Conservation (phyloP, 1,284 basidiomycete species). For the Ustilago curta region DNA sequence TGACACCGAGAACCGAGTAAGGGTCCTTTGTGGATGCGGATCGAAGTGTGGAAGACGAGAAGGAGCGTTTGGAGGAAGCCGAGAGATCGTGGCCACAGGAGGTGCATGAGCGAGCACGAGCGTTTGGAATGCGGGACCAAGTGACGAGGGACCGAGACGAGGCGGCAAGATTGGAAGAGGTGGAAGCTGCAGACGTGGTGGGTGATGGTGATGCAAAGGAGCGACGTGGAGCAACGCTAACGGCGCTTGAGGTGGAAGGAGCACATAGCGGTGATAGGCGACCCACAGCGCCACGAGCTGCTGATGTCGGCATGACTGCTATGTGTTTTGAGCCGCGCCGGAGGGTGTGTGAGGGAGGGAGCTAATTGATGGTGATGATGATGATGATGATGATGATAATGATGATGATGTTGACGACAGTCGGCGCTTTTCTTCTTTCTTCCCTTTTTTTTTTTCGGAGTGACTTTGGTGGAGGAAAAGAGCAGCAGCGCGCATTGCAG, state of each 20-base stretch:
- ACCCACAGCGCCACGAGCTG: conserved; percentile 31
- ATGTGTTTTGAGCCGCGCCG: neutral
- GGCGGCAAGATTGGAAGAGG: conserved; percentile 16
- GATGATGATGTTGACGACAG: too few species aligned
- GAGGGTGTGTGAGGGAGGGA: neutral
- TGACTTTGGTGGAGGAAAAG: conserved; percentile 6
- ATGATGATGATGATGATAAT: too few species aligned
- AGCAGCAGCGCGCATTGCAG: conserved; percentile 7
- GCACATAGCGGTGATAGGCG: conserved; percentile 29
- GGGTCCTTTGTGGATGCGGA: conserved; percentile 79
- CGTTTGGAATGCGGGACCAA: conserved; percentile 15
- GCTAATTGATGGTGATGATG: conserved; percentile 3
- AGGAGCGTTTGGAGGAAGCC: conserved; percentile 12
- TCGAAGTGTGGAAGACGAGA: conserved; percentile 20
- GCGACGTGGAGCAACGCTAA: conserved; percentile 12
- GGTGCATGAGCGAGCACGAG: conserved; percentile 17
- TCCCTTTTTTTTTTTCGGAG: too few species aligned
- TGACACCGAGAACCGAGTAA: conserved; percentile 89
- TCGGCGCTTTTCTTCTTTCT: too few species aligned
- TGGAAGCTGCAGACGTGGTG: conserved; percentile 5
- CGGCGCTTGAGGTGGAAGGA: conserved; percentile 25
- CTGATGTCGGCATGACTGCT: conserved; percentile 27
- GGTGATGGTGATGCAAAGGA: conserved; percentile 14
- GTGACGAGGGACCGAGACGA: conserved; percentile 41
- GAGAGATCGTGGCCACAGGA: conserved; percentile 25